Percentiles rank a stretch among this genome's conserved stretches.
Conservation (phyloP, 2,329 filamentous ascomycete species). For the Hymenoscyphus scutula region DNA sequence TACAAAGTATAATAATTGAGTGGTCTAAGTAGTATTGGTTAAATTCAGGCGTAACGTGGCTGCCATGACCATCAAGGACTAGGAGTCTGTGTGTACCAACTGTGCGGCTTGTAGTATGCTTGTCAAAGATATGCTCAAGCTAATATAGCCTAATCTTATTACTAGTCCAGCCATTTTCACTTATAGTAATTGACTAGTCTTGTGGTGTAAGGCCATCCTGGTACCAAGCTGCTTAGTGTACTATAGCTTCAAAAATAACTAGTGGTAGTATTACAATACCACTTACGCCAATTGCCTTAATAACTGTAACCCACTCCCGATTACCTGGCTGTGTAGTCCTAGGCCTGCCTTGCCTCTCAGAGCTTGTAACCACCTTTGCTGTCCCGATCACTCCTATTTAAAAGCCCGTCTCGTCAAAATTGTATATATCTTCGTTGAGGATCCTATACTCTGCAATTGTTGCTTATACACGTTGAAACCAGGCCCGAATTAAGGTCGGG, state of each 20-base stretch:
- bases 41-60: too few relatives aligned
- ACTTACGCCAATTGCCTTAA: too few relatives aligned
- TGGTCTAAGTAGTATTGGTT: too few relatives aligned
- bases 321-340: too few relatives aligned
- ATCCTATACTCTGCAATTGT: constrained; percentile 20
- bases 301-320: too few relatives aligned
- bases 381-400: constrained; percentile 25
- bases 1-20: background rate
- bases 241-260: too few relatives aligned
- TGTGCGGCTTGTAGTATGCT: constrained; percentile 3
- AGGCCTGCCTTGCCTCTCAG: too few relatives aligned
- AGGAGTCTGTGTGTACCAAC: constrained; percentile 5
- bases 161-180: too few relatives aligned
- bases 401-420: constrained; percentile 29
- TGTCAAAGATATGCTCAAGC: constrained; percentile 9
- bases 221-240: too few relatives aligned
- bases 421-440: constrained; percentile 18
- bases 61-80: constrained; percentile 6
- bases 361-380: constrained; percentile 26
- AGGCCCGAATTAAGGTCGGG: constrained; percentile 11
- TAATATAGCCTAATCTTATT: constrained; percentile 4
- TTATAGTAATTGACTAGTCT: too few relatives aligned
- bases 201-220: too few relatives aligned
- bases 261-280: too few relatives aligned
- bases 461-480: constrained; percentile 19